Base-by-base conservation (phyloP, 805 yeast species). In the Wickerhamomyces chambardii region DNA sequence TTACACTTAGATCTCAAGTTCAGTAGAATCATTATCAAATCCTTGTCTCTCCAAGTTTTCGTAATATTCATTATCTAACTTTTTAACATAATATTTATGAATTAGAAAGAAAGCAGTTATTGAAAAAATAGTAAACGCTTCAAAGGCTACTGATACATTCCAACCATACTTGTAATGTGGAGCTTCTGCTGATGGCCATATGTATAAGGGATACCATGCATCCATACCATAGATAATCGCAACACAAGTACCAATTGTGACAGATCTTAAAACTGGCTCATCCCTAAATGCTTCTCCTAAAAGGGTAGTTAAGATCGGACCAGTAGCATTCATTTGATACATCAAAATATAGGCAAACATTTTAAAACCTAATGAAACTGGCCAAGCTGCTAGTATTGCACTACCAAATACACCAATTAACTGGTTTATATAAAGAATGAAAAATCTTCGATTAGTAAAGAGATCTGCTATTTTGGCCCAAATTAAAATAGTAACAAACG, bases 131-230 rank as follows among this genome's bases (percentile, higher is more conserved):
- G 28, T 15, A 21, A 32, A 30, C 1, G 29, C 27, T n/a, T 33
- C 39, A 33, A 30, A 33, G 5, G 31, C 39, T 3, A 36, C 14
- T 19, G 33, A 25, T 4, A 33, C 31, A 15, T 34, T 38, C 48
- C 42, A 64, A 30, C 70, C 70, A 46, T 61, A 62, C 31, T 55
- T 50, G 43, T 44, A 64, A 24, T 64, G 46, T 6, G 69, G 70
- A 4, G 66, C 61, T 34, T 64, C 68, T 4, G 52, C 59, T 1
- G 68, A 63, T 32, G 57, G 58, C 68, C 68, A 64, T 12, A 63
- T 66, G 36, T 61, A 46, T 15, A 35, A 52, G 1, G 65, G 47
- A 39, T 53, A 58, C 61, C 65, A 64, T 1, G 69, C 68, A n/a
- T 66, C 59, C 14, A 65, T 55, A 16, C 57, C 53, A 41, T 63